Conservation (phyloP, 306 rosid species). For the Corylus americana region DNA sequence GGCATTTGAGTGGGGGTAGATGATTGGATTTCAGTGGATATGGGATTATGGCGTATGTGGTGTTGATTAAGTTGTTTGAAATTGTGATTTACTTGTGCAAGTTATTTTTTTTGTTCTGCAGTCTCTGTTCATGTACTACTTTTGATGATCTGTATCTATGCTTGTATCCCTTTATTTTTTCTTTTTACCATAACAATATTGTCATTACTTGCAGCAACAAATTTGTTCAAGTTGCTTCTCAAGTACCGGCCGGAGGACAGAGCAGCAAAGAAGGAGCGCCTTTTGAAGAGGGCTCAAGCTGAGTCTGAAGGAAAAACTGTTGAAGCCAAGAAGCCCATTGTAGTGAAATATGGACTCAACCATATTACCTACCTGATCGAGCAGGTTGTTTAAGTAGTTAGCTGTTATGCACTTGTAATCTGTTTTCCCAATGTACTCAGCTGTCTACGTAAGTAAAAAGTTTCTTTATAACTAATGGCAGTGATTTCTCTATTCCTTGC, state of each 20-base stretch:
- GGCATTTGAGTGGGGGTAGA: not conserved
- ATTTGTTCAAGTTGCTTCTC: conserved; percentile 67
- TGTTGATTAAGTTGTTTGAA: not conserved
- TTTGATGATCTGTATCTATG: not conserved
- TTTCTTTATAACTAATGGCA: not conserved
- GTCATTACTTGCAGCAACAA: conserved; percentile 51
- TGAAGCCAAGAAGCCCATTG: conserved; percentile 69
- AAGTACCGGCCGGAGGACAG: conserved; percentile 84
- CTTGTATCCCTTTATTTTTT: not conserved
- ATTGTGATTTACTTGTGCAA: not conserved
- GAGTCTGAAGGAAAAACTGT: conserved; percentile 65
- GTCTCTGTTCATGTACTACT: not conserved
- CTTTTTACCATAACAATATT: not conserved
- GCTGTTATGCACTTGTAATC: not conserved
- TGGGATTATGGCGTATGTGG: not conserved
- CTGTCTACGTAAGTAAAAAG: not conserved
- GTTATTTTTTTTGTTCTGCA: not conserved
- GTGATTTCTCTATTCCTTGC: not conserved
- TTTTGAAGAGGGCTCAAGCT: conserved; percentile 68
- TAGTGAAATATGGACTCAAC: conserved; percentile 78
- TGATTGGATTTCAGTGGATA: not conserved
- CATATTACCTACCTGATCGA: conserved; percentile 80
- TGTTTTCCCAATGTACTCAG: not conserved
- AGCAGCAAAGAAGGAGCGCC: conserved; percentile 71
- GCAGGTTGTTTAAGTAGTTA: conserved; percentile 40